Conservation (phyloP, 371 early-diverging fungal genomes). For the Dentiscutata heterogama region DNA sequence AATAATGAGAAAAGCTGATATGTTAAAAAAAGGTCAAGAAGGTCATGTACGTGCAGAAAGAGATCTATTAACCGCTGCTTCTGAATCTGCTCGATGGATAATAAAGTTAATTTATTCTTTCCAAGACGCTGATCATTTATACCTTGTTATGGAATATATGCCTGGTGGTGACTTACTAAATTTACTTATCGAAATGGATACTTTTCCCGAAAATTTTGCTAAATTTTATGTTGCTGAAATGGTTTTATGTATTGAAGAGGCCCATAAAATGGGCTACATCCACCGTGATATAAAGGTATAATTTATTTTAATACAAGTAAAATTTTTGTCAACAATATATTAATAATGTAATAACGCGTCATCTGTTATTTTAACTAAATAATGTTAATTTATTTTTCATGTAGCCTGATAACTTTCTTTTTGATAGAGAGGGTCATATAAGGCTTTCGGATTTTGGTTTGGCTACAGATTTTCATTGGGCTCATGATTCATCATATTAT, state of each 20-base stretch:
- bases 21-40: constrained; percentile 76
- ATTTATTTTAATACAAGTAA: neutral
- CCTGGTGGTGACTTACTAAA: constrained; percentile 84
- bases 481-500: constrained; percentile 66
- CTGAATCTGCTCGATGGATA: constrained; percentile 68
- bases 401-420: constrained; percentile 68
- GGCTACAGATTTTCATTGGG: constrained; percentile 78
- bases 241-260: constrained; percentile 73
- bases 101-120: constrained; percentile 78
- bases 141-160: constrained; percentile 82
- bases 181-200: constrained; percentile 68
- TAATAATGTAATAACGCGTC: neutral
- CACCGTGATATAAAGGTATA: constrained; percentile 69
- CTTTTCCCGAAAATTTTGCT: constrained; percentile 71
- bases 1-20: constrained; percentile 77
- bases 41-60: constrained; percentile 83
- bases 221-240: constrained; percentile 81
- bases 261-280: constrained; percentile 73
- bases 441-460: constrained; percentile 93
- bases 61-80: constrained; percentile 76
- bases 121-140: constrained; percentile 74
- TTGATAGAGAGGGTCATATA: constrained; percentile 79
- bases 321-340: too few species aligned
- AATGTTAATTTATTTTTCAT: neutral
- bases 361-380: too few species aligned